Evolutionary conservation across 495 filamentous ascomycete genomes (phyloP), one percentile per base, ranked within the genome.

Genomic region (Podospora conica): DNA sequence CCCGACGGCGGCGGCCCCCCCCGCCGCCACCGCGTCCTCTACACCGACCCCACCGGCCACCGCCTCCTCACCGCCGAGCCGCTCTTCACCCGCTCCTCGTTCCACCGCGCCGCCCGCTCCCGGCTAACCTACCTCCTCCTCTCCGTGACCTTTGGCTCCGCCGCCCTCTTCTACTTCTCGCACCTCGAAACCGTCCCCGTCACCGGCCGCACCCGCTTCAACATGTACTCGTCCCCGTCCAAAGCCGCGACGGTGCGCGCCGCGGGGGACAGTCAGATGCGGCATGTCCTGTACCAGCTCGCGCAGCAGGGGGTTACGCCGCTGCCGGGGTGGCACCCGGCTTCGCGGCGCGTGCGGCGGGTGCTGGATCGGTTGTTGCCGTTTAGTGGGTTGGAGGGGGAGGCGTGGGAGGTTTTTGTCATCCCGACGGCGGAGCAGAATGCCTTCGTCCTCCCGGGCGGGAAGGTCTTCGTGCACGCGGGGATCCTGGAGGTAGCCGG

Each of bases 401-500:
- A 93, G 93, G 77, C 87, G 9, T 97, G 94, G 93, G 90, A 93
- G 77, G 87, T 96, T 12, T 84, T 87, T 78, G 92, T 98, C 20
- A 94, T 98, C 63, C 81, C 92, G 12, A 89, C 89, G 61, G 77
- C 82, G 24, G 69, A 80, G 65, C 12, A 20, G 6, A 98, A 98
- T 73, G 94, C 94, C 0, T 96, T 97, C 75, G 94, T 98, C 0
- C 81, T 97, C 53, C 94, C 94, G 3, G 92, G 91, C 73, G 93
- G 93, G 2, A 96, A 96, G 70, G 93, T 98, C 20, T 97, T 97
- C 70, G 93, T 98, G 6, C 96, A 90, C 68, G 90, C 86, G 40
- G 90, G 94, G 21, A 90, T 98, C 21, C 71, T 98, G 55, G 85
- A 86, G 2, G 80, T 96, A 18, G 90, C 90, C 57, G 63, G 79